Evolutionary conservation across 139 green algal genomes (phyloP).

Genomic region (Chlamydomonas sp.): DNA sequence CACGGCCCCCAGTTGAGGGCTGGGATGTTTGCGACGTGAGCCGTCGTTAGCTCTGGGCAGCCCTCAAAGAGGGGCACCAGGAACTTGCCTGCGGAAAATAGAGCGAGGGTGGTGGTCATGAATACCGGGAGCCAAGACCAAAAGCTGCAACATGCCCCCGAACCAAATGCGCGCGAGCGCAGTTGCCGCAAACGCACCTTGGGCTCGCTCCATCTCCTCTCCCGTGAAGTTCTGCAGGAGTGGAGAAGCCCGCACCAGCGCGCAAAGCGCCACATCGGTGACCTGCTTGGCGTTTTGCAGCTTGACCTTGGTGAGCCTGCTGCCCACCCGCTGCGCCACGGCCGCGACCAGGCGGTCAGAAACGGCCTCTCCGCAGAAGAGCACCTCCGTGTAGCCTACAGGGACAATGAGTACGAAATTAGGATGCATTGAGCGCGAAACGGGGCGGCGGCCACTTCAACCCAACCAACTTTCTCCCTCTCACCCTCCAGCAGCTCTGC

Average conservation of each 20-base stretch:
- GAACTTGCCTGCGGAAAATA: constrained; percentile 45
- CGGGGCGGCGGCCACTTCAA: no score
- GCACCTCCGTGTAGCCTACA: constrained; percentile 62
- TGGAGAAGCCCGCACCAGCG: constrained; percentile 26
- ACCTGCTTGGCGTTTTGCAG: constrained; percentile 35
- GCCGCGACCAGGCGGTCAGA: constrained; percentile 53
- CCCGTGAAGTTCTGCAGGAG: constrained; percentile 45
- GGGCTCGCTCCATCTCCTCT: not conserved
- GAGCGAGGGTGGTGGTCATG: not conserved
- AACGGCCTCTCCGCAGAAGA: constrained; percentile 56
- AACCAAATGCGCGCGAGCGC: not conserved
- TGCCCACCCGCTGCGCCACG: constrained; percentile 33
- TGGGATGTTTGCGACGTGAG: constrained; percentile 57
- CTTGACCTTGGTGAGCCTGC: constrained; percentile 41
- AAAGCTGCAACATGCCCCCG: no score
- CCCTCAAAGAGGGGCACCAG: constrained; percentile 51
- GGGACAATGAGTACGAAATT: not conserved
- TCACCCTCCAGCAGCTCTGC: constrained; percentile 57
- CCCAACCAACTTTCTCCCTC: not conserved
- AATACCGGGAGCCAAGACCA: no score
- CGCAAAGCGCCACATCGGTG: constrained; percentile 54
- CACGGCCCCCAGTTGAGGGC: constrained; percentile 50
- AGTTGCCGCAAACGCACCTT: not conserved
- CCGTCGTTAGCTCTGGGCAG: constrained; percentile 45
- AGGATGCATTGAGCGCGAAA: not conserved